Conservation (phyloP, 192 early-diverging fungal genomes). For the Podila epigama region DNA sequence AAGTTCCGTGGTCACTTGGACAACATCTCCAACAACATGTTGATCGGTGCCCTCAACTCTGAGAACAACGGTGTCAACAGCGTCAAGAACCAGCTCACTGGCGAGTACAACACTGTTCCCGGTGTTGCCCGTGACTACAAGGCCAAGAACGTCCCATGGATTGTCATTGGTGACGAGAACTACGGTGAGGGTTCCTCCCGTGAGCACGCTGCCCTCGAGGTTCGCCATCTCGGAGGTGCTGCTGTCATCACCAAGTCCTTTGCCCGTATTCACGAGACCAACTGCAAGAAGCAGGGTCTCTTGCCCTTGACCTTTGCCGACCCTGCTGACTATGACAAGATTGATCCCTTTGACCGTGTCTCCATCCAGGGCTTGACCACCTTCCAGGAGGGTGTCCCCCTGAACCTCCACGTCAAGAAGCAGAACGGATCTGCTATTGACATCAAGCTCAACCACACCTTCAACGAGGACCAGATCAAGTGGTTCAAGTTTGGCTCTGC, state of each 20-base stretch:
- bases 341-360: conserved; percentile 86
- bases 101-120: conserved; percentile 89
- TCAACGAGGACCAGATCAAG: conserved; percentile 98
- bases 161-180: conserved; percentile 99
- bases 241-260: conserved; percentile 97
- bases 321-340: conserved; percentile 93
- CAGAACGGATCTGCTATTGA: conserved; percentile 77
- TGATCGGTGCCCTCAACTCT: conserved; percentile 95
- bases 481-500: conserved; percentile 98
- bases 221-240: conserved; percentile 92
- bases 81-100: conserved; percentile 76
- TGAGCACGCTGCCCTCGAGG: conserved; percentile 98
- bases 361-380: conserved; percentile 85
- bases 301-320: conserved; percentile 96
- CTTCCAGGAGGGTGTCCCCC: conserved; percentile 83
- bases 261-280: conserved; percentile 99
- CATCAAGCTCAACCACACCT: conserved; percentile 94
- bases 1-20: conserved; percentile 98
- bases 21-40: conserved; percentile 99
- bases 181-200: conserved; percentile 99
- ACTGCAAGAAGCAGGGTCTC: conserved; percentile 99
- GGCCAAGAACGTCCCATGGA: conserved; percentile 81
- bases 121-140: conserved; percentile 96
- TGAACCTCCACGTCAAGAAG: conserved; percentile 89
- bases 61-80: conserved; percentile 83